Evolutionary conservation across 345 rosid genomes (phyloP).

Genomic region (Eucalyptus guilfoylei): DNA sequence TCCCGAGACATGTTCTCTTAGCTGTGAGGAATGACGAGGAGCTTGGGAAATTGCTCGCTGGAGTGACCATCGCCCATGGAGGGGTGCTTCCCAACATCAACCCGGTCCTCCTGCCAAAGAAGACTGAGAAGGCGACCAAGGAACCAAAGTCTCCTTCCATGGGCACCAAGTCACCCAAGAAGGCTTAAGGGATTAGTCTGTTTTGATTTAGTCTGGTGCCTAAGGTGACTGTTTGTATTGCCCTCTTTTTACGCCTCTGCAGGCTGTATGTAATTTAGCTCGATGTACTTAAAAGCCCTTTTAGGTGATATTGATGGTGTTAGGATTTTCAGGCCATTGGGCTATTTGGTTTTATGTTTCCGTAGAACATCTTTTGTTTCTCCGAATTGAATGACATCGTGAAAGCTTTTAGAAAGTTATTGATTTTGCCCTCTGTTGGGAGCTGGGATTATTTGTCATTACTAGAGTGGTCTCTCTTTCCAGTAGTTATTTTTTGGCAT

Average conservation of each 20-base stretch:
- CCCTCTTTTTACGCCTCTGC: neutral
- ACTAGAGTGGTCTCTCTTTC: neutral
- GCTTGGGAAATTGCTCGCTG: conserved; percentile 51
- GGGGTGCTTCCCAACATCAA: conserved; percentile 69
- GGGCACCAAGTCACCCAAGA: conserved; percentile 65
- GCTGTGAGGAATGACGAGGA: conserved; percentile 74
- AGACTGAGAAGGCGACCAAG: conserved; percentile 29
- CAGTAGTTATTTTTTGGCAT: neutral
- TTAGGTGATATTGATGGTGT: neutral
- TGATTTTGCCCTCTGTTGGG: neutral
- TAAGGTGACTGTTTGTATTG: neutral
- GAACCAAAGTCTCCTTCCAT: conserved; percentile 58
- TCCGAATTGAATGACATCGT: neutral
- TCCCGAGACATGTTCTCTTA: conserved; percentile 50
- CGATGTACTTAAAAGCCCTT: neutral
- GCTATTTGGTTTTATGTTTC: neutral
- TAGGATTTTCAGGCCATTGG: neutral
- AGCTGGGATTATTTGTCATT: neutral
- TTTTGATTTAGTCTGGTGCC: neutral
- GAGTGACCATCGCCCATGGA: conserved; percentile 76
- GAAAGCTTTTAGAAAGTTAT: neutral
- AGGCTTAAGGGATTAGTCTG: conserved; percentile 9
- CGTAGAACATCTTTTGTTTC: neutral
- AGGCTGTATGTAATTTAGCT: neutral
- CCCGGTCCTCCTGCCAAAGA: conserved; percentile 60